Evolutionary conservation across 2,329 filamentous ascomycete genomes (phyloP).

Genomic region (Sporothrix variecibatus): DNA sequence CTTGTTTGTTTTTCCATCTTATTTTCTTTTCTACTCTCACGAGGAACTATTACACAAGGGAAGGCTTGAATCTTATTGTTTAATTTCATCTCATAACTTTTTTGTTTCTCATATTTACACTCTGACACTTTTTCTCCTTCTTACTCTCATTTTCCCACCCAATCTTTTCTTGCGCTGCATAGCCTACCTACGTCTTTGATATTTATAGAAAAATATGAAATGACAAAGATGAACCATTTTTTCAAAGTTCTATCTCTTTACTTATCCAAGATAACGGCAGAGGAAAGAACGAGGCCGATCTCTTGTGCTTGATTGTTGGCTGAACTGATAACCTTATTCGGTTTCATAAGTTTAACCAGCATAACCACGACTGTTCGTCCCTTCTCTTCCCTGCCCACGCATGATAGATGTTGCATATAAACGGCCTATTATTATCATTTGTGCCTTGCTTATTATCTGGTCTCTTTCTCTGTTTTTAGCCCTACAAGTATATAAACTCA

Average conservation of each 20-base stretch:
- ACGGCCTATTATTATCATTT: background rate
- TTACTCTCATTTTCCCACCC: background rate
- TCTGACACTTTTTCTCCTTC: background rate
- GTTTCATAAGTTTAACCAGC: background rate
- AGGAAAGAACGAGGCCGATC: background rate
- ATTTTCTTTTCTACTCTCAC: background rate
- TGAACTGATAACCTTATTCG: background rate
- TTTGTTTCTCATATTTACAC: background rate
- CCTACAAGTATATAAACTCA: background rate
- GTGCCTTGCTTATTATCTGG: background rate
- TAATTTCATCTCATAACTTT: background rate
- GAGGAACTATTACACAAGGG: background rate
- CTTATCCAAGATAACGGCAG: background rate
- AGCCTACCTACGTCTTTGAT: slow-evolving; percentile 11
- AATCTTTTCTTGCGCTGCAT: slow-evolving; percentile 2
- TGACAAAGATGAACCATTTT: slow-evolving; percentile 4
- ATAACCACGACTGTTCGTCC: background rate
- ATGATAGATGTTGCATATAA: slow-evolving; percentile 30
- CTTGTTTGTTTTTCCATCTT: slow-evolving; percentile 18
- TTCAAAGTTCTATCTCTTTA: background rate
- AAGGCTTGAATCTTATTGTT: background rate
- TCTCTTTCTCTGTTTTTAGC: background rate
- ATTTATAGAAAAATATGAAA: background rate
- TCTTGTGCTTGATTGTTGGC: background rate
- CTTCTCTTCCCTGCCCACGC: background rate